Percentiles rank a stretch among this genome's conserved stretches.
phyloP scores from a whole-genome alignment of 805 yeast genomes.

The Saccharomyces jurei region DNA sequence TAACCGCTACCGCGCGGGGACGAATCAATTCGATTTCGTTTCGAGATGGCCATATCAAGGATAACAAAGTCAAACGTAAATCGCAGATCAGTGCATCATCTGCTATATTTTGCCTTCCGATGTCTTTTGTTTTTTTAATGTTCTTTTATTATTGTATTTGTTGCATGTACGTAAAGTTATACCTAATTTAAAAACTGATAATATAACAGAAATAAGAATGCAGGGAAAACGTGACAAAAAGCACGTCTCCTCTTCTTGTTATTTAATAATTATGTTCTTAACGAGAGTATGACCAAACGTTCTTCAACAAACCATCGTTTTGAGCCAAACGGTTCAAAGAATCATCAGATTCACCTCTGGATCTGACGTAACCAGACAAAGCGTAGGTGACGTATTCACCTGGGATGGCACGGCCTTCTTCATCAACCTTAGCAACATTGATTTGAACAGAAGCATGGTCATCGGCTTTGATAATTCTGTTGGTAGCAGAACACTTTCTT shows the following conservation, averaged over 20 bases:
- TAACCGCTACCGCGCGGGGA: background rate
- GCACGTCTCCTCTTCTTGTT: background rate
- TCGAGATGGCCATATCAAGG: background rate
- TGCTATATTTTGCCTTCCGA: background rate
- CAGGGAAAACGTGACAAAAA: background rate
- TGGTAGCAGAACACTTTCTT: slow-evolving; percentile 99
- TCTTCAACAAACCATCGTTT: slow-evolving; percentile 95
- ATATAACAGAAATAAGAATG: background rate
- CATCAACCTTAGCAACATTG: slow-evolving; percentile 97
- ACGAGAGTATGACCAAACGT: slow-evolving; percentile 93
- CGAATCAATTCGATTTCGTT: background rate
- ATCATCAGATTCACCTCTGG: slow-evolving; percentile 99
- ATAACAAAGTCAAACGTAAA: background rate
- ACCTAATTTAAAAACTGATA: background rate
- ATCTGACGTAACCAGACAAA: slow-evolving; percentile 93
- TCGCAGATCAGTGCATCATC: background rate
- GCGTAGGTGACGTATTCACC: slow-evolving; percentile 92
- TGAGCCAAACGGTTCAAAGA: slow-evolving; percentile 98
- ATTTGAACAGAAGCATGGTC: slow-evolving; percentile 99
- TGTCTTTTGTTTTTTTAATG: background rate
- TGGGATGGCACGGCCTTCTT: slow-evolving; percentile 88
- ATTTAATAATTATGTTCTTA: slow-evolving; percentile 32
- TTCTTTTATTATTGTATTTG: background rate
- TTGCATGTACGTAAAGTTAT: background rate
- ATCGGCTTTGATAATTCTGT: slow-evolving; percentile 99